Evolutionary conservation across 768 basidiomycete species (phyloP), one percentile per base, ranked within the genome.

Genomic region (Hypsizygus marmoreus): DNA sequence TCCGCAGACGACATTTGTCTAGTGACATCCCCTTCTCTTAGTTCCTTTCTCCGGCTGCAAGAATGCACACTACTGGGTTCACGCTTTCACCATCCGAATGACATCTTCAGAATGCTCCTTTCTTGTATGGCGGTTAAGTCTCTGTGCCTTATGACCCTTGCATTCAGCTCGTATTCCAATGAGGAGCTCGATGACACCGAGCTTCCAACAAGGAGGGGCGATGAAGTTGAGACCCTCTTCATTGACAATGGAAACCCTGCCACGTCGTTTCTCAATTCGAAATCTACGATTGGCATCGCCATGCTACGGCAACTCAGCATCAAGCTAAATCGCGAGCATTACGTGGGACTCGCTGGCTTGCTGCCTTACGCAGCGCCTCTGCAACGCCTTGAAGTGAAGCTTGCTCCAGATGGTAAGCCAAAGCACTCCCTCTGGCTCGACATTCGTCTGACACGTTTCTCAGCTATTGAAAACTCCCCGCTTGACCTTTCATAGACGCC

Each of bases 401-500:
- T 53, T 10, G 24, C 40, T 40, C 24, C 47, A 17, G 39, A 53
- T 38, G 37, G 51, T 46, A 30, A 31, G 45, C 41, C 9, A 23
- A n/a, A n/a, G 40, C 41, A 19, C 35, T 9, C 34, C 9, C 38
- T 25, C 8, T 8, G 7, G 9, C 16, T 32, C 24, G 35, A 57
- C 51, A 57, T 30, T 52, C 55, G 41, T 59, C 54, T 50, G 55
- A 58, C 37, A 47, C 45, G 12, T 11, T 38, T 39, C 29, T 44
- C 43, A 52, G 58, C 56, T 47, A 45, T 40, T 25, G 43, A 62
- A 45, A 46, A 56, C 38, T 23, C 22, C 19, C 16, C 40, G 3
- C 16, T 51, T 6, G 30, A 38, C 37, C 22, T 62, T 26, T 35
- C 13, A 13, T 22, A 19, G 45, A 14, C 9, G 33, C 29, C 30